Evolutionary conservation across 148 eudicot genomes (phyloP).

Genomic region (Gaultheria prostrata): DNA sequence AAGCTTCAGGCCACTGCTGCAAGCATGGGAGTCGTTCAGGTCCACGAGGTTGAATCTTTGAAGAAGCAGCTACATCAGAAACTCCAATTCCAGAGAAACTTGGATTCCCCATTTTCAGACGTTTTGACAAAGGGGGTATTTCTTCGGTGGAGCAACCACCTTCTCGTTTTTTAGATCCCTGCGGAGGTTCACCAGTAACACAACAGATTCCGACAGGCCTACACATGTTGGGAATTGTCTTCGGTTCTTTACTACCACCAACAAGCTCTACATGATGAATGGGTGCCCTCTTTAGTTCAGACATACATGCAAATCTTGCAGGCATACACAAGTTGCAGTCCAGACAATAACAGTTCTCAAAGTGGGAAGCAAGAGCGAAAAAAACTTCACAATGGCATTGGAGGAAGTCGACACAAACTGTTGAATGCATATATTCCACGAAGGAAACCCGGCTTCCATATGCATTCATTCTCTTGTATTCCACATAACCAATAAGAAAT

Average conservation of each 20-base stretch:
- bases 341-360: slow-evolving; percentile 40
- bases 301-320: not conserved
- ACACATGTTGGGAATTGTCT: slow-evolving; percentile 23
- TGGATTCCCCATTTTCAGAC: slow-evolving; percentile 30
- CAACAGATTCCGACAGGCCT: slow-evolving; percentile 32
- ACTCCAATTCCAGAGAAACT: slow-evolving; percentile 19
- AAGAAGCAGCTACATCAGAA: slow-evolving; percentile 19
- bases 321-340: slow-evolving; percentile 46
- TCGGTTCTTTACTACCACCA: no score
- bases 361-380: slow-evolving; percentile 37
- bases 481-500: slow-evolving; percentile 38
- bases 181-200: slow-evolving; percentile 17
- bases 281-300: no score
- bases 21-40: slow-evolving; percentile 14
- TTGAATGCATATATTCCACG: slow-evolving; percentile 42
- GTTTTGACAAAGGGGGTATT: slow-evolving; percentile 32
- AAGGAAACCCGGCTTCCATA: slow-evolving; percentile 32
- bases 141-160: slow-evolving; percentile 13
- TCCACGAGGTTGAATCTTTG: slow-evolving; percentile 13
- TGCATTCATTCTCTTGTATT: slow-evolving; percentile 23
- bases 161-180: slow-evolving; percentile 18
- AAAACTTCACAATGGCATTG: slow-evolving; percentile 43
- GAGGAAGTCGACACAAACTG: slow-evolving; percentile 28
- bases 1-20: slow-evolving; percentile 6
- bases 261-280: no score